These are phyloP conservation scores for Porcisia hertigi DNA, from an alignment of 208 protist genomes.

Conservation along the genomic window DNA sequence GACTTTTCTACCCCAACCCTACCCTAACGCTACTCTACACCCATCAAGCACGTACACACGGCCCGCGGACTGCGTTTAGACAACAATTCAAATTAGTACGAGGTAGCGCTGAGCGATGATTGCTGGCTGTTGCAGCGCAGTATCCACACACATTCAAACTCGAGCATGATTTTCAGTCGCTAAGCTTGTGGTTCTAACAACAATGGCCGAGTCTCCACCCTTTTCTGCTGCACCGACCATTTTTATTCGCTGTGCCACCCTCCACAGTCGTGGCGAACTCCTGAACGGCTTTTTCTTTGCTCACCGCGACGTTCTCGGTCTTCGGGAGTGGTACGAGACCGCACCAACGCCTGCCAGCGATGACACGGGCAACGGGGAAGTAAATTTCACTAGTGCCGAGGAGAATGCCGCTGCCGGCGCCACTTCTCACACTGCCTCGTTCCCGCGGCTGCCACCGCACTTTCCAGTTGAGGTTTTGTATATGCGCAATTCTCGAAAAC, in stretches of 20 bases:
- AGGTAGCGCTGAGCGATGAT: background rate
- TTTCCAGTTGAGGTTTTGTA: conserved; percentile 77
- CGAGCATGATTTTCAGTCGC: background rate
- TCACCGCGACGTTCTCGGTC: conserved; percentile 40
- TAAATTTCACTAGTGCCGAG: background rate
- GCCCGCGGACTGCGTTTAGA: background rate
- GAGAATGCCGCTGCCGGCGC: conserved; percentile 2
- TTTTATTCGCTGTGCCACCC: conserved; percentile 60
- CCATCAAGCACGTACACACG: background rate
- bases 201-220: conserved; percentile 6
- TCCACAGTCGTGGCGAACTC: conserved; percentile 68
- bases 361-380: background rate
- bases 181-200: background rate
- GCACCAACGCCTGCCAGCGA: background rate
- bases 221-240: conserved; percentile 33
- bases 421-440: conserved; percentile 1
- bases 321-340: conserved; percentile 44
- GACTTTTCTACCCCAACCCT: background rate
- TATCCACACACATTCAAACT: background rate
- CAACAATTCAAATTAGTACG: background rate
- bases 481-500: conserved; percentile 65
- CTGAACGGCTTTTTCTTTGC: conserved; percentile 75
- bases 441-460: conserved; percentile 30
- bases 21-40: too few species aligned
- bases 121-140: background rate